Percentiles rank a stretch among this genome's conserved stretches.
phyloP scores from a whole-genome alignment of 352 stramenopile species.

The Globisporangium echinulatum region DNA sequence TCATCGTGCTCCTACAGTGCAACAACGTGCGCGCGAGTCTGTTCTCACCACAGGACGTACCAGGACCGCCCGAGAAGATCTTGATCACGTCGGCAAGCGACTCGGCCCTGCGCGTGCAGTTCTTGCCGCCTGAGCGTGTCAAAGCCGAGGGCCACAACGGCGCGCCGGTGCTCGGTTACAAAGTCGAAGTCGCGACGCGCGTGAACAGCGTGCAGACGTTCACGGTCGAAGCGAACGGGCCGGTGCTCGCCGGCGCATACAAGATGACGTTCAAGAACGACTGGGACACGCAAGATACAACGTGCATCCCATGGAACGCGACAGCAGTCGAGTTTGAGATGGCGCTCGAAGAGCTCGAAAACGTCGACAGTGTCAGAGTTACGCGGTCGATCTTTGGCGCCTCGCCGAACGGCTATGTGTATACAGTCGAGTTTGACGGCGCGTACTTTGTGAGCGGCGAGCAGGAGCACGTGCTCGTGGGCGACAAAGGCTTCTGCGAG shows the following conservation, averaged over 20 bases:
- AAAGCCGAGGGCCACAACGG: conserved; percentile 69
- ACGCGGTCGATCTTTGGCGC: conserved; percentile 35
- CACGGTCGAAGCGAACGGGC: conserved; percentile 46
- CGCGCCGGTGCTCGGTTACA: conserved; percentile 69
- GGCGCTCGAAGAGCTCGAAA: conserved; percentile 58
- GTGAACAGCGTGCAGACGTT: conserved; percentile 72
- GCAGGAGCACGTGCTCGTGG: conserved; percentile 48
- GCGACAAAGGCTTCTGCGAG: conserved; percentile 29
- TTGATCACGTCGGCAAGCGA: conserved; percentile 40
- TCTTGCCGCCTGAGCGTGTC: conserved; percentile 38
- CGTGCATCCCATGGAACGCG: conserved; percentile 69
- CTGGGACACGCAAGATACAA: conserved; percentile 22
- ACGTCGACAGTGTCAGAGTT: conserved; percentile 60
- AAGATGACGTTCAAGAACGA: conserved; percentile 48
- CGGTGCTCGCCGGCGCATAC: conserved; percentile 45
- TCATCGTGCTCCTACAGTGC: not conserved
- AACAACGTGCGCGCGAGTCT: conserved; percentile 18
- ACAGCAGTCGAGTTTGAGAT: conserved; percentile 58
- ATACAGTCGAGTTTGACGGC: conserved; percentile 66
- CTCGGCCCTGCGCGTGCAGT: conserved; percentile 54
- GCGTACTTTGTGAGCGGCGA: conserved; percentile 47
- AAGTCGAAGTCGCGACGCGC: conserved; percentile 63
- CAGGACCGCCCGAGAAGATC: conserved; percentile 52
- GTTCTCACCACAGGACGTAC: conserved; percentile 61
- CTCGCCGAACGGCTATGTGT: conserved; percentile 54